phyloP scores from a whole-genome alignment of 352 stramenopile species.

The Phytophthora agathidicida region DNA sequence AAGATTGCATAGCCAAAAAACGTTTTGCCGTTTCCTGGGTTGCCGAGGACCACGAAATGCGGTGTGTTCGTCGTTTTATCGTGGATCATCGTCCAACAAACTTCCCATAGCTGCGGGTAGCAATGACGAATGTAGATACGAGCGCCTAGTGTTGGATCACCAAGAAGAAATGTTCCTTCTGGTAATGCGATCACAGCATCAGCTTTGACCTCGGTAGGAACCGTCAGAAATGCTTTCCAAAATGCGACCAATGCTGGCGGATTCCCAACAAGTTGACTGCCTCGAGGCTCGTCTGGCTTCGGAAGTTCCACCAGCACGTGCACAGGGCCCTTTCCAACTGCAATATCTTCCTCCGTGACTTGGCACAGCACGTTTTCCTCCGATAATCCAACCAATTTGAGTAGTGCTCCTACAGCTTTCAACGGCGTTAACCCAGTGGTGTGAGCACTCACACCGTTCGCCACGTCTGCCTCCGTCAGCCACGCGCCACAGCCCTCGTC shows the following conservation, averaged over 20 bases:
- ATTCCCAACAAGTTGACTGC: slow-evolving; percentile 20
- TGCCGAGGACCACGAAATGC: slow-evolving; percentile 44
- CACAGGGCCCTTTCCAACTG: background rate
- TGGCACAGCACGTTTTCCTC: background rate
- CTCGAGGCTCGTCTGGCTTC: background rate
- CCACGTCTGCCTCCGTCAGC: too few species aligned
- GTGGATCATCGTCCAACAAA: slow-evolving; percentile 16
- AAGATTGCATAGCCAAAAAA: slow-evolving; percentile 36
- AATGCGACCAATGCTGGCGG: slow-evolving; percentile 32
- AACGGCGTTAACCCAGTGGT: too few species aligned
- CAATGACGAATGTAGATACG: slow-evolving; percentile 32
- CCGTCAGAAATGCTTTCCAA: slow-evolving; percentile 30
- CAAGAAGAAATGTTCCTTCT: slow-evolving; percentile 3
- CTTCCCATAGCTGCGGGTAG: slow-evolving; percentile 23
- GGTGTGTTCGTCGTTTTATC: slow-evolving; percentile 20
- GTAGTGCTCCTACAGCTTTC: too few species aligned
- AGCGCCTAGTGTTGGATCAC: slow-evolving; percentile 5
- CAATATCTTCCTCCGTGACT: background rate
- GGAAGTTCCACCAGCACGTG: slow-evolving; percentile 5
- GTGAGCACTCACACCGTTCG: too few species aligned
- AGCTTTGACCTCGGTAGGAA: slow-evolving; percentile 22
- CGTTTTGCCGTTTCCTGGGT: slow-evolving; percentile 37
- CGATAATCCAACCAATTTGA: background rate
- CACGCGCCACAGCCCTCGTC: too few species aligned
- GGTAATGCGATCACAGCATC: slow-evolving; percentile 26